Evolutionary conservation across 2,329 filamentous ascomycete genomes (phyloP).

Genomic region (Fusarium temperatum): DNA sequence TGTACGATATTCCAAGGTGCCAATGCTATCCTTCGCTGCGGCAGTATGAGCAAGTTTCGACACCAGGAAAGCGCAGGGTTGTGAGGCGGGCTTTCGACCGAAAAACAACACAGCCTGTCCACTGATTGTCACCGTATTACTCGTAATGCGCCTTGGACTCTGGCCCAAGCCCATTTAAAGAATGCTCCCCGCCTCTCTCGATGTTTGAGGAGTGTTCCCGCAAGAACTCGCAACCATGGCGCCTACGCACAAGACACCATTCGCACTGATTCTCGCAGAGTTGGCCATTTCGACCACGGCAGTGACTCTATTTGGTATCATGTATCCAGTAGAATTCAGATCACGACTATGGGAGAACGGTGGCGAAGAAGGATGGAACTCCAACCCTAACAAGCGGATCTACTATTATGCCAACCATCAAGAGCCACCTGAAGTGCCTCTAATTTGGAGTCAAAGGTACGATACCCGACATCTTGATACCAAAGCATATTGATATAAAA

Average conservation of each 20-base stretch:
- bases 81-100: neutral
- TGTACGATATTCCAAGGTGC: neutral
- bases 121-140: neutral
- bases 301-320: constrained; percentile 35
- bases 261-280: constrained; percentile 30
- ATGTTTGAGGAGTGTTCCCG: neutral
- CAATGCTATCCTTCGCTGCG: constrained; percentile 22
- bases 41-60: constrained; percentile 49
- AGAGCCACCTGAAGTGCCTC: constrained; percentile 42
- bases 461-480: too few relatives aligned
- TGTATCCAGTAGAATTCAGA: constrained; percentile 38
- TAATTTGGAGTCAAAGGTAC: constrained; percentile 43
- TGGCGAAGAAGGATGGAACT: constrained; percentile 44
- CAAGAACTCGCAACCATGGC: constrained; percentile 8
- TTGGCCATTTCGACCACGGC: constrained; percentile 15
- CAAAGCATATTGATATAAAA: neutral
- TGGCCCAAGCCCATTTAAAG: constrained; percentile 4
- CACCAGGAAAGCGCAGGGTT: neutral
- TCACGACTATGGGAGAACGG: constrained; percentile 42
- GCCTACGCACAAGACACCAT: constrained; percentile 6
- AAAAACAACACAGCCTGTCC: neutral
- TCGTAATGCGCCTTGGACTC: neutral
- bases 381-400: constrained; percentile 42
- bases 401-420: constrained; percentile 45
- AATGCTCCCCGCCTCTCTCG: neutral